Base-by-base conservation (phyloP, 108 stramenopile genomes). In the Nitzschia sp. region DNA sequence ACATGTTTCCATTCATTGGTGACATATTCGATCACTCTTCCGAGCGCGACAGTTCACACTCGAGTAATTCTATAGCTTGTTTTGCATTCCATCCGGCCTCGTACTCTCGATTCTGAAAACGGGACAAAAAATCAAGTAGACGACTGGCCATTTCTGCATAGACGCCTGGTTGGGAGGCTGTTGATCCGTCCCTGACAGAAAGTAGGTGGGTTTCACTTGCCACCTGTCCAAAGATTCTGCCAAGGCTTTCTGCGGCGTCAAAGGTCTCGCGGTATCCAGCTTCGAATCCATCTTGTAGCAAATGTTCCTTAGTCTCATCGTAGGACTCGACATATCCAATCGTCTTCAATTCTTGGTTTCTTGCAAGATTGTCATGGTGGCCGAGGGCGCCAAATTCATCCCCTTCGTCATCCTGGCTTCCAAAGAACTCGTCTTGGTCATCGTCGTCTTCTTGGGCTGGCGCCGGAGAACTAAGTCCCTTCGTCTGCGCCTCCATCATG, bases 251-350 rank as follows among this genome's bases (percentile, higher is more conserved):
- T 26, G 88, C 70, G 46, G 67, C 68, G 35, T 72, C 63, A 63
- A 82, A 85, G 13, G 80, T 61, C 66, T 83, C 74, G 47, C 63
- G 76, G 68, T 82, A 90, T n/a, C 92, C 92, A 45, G 64, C 61
- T 47, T 84, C 80, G 66, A 93, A 93, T 53, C 92, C 92, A 58
- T 90, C 83, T 72, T 93, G 92, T 25, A 93, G 33, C 34, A 59
- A 45, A n/a, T 54, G 59, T 30, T 93, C 92, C 64, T 90, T 83
- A 11, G 68, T 68, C 35, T 70, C 79, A 56, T 93, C 92, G 54
- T 75, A 93, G 13, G 84, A 79, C 42, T 93, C 83, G 8, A 85
- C 72, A 49, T 80, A 93, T 1, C 75, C 85, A 24, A 82, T 56
- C 42, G 61, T 80, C 32, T 70, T 47, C 6, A 70, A 19, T 64